phyloP scores from a whole-genome alignment of 768 basidiomycete species.

The Leccinum subgranulosum region DNA sequence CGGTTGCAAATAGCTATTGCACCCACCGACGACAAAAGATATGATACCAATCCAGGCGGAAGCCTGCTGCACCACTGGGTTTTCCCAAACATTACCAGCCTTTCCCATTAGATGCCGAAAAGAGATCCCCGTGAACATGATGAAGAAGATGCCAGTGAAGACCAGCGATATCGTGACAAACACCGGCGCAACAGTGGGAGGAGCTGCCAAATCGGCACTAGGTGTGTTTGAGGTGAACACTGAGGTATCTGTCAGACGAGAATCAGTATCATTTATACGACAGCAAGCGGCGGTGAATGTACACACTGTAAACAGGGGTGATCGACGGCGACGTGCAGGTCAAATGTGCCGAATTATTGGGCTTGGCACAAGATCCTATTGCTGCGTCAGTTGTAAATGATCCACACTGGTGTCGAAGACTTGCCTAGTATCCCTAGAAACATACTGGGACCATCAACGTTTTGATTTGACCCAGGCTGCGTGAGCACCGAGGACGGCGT shows the following conservation, averaged over 20 bases:
- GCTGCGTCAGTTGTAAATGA: not conserved
- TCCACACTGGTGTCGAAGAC: conserved; percentile 7
- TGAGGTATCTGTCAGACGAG: conserved; percentile 50
- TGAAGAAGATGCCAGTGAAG: conserved; percentile 58
- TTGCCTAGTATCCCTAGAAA: conserved; percentile 68
- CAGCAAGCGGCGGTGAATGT: not conserved
- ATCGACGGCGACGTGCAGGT: conserved; percentile 56
- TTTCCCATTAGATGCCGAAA: conserved; percentile 64
- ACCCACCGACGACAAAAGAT: conserved; percentile 69
- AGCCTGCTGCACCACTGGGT: conserved; percentile 51
- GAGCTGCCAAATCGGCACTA: conserved; percentile 52
- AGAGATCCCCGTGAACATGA: conserved; percentile 62
- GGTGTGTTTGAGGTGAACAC: conserved; percentile 58
- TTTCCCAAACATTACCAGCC: conserved; percentile 47
- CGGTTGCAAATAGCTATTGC: not conserved
- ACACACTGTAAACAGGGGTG: conserved; percentile 61
- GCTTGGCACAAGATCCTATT: conserved; percentile 65
- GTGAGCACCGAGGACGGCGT: conserved; percentile 49
- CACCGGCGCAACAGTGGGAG: conserved; percentile 55
- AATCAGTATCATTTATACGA: not conserved
- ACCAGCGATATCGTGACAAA: conserved; percentile 62
- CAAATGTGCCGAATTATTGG: conserved; percentile 44
- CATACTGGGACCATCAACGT: conserved; percentile 64
- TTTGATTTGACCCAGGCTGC: conserved; percentile 28
- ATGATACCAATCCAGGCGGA: conserved; percentile 76